Evolutionary conservation across 1,284 basidiomycete genomes (phyloP), one percentile per base, ranked within the genome.

Genomic region (Heterobasidion annosum): DNA sequence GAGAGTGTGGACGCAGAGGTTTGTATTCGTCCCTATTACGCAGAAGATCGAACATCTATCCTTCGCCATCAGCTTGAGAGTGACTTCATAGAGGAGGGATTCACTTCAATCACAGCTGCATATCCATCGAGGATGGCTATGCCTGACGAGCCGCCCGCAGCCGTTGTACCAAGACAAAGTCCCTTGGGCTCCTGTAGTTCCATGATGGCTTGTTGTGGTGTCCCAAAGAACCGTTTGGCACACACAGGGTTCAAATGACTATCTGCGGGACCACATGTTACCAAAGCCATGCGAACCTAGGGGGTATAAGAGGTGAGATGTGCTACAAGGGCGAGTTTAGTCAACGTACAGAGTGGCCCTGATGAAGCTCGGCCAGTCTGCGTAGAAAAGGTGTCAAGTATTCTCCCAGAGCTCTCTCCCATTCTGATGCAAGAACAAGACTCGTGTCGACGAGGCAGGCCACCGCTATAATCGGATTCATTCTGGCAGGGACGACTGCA

Each of bases 71-170:
- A 42, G 35, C 32, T 43, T 35, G n/a, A 46, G 43, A 2, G 47
- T 37, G 37, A 10, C 13, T 10, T 42, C 35, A n/a, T n/a, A 16
- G 52, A 10, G 25, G 54, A 43, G 40, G 33, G 15, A 40, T 32
- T 32, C 60, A 88, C 87, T 75, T 90, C 87, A 18, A 90, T 67
- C 15, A 79, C 81, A 18, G 86, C 82, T 13, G 85, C 82, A 15
- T 88, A 67, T 1, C 83, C 87, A 55, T 90, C 87, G 4, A 90
- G 66, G 3, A 81, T 82, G 25, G 84, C 83, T 76, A 87, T 76
- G 1, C 85, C 85, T 52, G 68, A 50, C n/a, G 68, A 49, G 0
- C 71, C 76, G 19, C 76, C 77, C 1, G 73, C 73, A 34, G 73
- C 73, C 1, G 80, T 79, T 52, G 73, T 68, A 1, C 85, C 84